Conservation (phyloP, 108 stramenopile genomes). For the Craspedostauros australis region DNA sequence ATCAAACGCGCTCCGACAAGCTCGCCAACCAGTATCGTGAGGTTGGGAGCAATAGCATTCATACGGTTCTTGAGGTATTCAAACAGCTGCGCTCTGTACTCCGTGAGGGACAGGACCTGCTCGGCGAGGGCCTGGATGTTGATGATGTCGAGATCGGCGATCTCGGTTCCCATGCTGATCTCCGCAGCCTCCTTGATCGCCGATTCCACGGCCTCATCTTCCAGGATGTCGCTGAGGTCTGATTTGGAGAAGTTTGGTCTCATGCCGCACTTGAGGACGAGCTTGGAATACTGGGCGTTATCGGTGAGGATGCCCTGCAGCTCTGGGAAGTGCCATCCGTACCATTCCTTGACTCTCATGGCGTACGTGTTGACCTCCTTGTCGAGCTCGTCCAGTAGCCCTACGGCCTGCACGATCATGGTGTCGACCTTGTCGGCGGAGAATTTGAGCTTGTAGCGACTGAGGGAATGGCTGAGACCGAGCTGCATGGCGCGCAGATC, state of each 20-base stretch:
- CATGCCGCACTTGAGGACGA: constrained; percentile 89
- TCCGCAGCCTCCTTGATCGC: constrained; percentile 98
- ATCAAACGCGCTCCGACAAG: constrained; percentile 98
- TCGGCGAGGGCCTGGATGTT: constrained; percentile 91
- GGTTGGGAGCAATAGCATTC: constrained; percentile 99
- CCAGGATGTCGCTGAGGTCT: constrained; percentile 91
- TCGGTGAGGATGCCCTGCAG: constrained; percentile 92
- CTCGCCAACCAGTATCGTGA: constrained; percentile 98
- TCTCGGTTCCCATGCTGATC: constrained; percentile 98
- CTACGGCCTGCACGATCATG: constrained; percentile 99
- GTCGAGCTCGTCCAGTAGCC: constrained; percentile 98
- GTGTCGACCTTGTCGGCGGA: constrained; percentile 99
- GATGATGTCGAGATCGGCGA: constrained; percentile 90
- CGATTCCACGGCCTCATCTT: constrained; percentile 78
- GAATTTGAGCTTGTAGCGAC: constrained; percentile 99
- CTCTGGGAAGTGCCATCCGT: constrained; percentile 99
- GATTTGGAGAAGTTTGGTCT: constrained; percentile 71
- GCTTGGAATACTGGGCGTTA: constrained; percentile 94
- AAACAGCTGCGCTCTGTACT: constrained; percentile 96
- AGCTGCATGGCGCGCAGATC: constrained; percentile 92
- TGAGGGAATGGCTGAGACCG: constrained; percentile 93
- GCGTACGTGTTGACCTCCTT: constrained; percentile 99
- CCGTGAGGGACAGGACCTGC: constrained; percentile 95
- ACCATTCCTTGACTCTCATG: constrained; percentile 99
- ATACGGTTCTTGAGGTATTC: constrained; percentile 99